phyloP scores from a whole-genome alignment of 2,329 filamentous ascomycete genomes.

The Pseudocercospora macadamiae region DNA sequence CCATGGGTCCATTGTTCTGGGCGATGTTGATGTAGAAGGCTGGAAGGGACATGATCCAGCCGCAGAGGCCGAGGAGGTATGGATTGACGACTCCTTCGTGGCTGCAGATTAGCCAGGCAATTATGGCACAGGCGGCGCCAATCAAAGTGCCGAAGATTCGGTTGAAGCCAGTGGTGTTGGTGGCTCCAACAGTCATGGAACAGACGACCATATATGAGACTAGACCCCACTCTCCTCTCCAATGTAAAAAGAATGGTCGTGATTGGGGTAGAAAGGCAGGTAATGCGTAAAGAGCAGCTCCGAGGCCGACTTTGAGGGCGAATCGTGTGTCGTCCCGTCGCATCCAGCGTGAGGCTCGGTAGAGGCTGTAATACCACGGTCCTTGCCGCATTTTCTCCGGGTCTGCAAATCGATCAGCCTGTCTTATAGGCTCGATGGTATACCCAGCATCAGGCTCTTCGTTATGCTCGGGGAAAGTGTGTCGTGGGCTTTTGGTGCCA shows the following conservation, averaged over 20 bases:
- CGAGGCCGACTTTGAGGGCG: conserved; percentile 89
- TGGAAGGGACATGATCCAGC: conserved; percentile 70
- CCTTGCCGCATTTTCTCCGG: conserved; percentile 27
- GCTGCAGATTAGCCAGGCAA: conserved; percentile 73
- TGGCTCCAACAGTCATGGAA: conserved; percentile 94
- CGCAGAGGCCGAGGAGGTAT: conserved; percentile 74
- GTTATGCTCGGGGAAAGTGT: conserved; percentile 30
- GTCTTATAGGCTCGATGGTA: conserved; percentile 34
- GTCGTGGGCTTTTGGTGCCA: conserved; percentile 16
- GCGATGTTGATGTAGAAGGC: conserved; percentile 89
- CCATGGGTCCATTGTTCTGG: conserved; percentile 82
- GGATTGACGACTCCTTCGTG: conserved; percentile 64
- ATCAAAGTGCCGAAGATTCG: conserved; percentile 85
- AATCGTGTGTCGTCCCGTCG: conserved; percentile 72
- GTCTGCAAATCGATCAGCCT: conserved; percentile 37
- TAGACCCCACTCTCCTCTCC: conserved; percentile 95
- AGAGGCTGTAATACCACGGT: conserved; percentile 52
- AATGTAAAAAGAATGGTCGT: conserved; percentile 78
- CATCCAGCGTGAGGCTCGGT: conserved; percentile 59
- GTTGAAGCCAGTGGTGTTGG: conserved; percentile 87
- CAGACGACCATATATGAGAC: conserved; percentile 98
- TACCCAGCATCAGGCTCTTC: conserved; percentile 29
- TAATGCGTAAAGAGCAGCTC: conserved; percentile 84
- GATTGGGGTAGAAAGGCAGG: conserved; percentile 82
- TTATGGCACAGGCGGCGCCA: conserved; percentile 73